phyloP scores from a whole-genome alignment of 495 filamentous ascomycete genomes.

The Bryoglossum gracile region DNA sequence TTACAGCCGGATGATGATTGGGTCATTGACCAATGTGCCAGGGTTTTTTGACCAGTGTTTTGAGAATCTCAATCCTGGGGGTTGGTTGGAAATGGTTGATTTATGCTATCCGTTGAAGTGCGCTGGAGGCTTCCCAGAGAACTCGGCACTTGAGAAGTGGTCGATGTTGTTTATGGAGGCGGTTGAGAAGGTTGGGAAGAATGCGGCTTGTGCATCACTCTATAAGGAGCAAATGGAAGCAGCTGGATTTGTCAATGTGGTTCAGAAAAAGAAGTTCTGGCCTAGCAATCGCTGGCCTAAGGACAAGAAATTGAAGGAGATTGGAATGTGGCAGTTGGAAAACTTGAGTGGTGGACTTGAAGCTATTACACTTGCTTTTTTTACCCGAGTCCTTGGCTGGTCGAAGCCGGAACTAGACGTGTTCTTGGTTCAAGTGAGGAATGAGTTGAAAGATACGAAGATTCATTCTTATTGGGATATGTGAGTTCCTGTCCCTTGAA shows the following conservation, averaged over 20 bases:
- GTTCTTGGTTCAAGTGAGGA: slow-evolving; percentile 12
- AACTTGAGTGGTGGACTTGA: slow-evolving; percentile 41
- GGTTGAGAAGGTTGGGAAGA: slow-evolving; percentile 6
- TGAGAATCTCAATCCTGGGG: slow-evolving; percentile 35
- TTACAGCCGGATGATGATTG: slow-evolving; percentile 12
- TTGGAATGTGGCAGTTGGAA: slow-evolving; percentile 29
- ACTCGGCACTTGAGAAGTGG: slow-evolving; percentile 1
- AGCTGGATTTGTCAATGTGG: slow-evolving; percentile 53
- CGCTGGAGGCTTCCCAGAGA: background rate
- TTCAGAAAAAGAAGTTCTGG: slow-evolving; percentile 39
- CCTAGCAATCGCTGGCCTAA: slow-evolving; percentile 38
- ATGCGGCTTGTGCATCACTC: background rate
- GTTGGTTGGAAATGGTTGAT: slow-evolving; percentile 44
- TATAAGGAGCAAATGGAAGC: slow-evolving; percentile 33
- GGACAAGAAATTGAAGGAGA: slow-evolving; percentile 2
- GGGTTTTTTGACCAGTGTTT: slow-evolving; percentile 1
- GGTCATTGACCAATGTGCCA: background rate
- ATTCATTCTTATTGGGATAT: slow-evolving; percentile 19
- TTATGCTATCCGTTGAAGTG: slow-evolving; percentile 20
- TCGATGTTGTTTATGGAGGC: background rate
- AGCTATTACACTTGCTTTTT: slow-evolving; percentile 37
- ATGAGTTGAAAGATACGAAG: slow-evolving; percentile 16
- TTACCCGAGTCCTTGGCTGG: slow-evolving; percentile 43
- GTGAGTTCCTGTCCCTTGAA: slow-evolving; percentile 4
- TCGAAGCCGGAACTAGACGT: slow-evolving; percentile 15